Base-by-base conservation (phyloP, 345 rosid genomes). In the Salix caprea region DNA sequence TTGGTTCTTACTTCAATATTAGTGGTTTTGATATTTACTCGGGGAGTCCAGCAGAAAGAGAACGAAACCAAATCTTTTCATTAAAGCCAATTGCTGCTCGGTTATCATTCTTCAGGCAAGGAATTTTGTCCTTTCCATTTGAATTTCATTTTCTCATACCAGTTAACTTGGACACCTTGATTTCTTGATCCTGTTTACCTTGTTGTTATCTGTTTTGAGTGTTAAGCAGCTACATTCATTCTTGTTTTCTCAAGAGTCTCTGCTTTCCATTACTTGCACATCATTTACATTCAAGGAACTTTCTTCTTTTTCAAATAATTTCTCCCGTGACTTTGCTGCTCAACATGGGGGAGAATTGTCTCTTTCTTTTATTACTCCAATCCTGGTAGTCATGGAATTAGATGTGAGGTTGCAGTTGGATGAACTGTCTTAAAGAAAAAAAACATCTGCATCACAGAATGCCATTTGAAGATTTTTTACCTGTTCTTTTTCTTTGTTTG, bases 91-190 rank as follows among this genome's bases (percentile, higher is more conserved):
- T 91, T 80, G 82, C 79, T 67, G 73, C 91, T 75, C 89, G 79
- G 77, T 78, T 85, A 69, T 89, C 93, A 74, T 88, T 87, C 72
- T 82, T 82, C 79, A 92, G 98, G 98, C 90, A 79, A 70, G 74
- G 73, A 74, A 67, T 77, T 79, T 80, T 80, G 40, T 56, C 60
- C 71, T 79, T 71, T 24, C 39, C 10, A 54, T 78, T 74, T 65
- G 28, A 46, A 77, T 78, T 72, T 54, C 14, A 52, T 39, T 42
- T 40, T 13, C 46, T 42, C 28, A 30, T 37, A 34, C 8, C 19
- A 36, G 65, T 34, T 65, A 36, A 36, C 23, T 74, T 40, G 26
- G 19, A 14, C 46, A 44, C 19, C 44, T 65, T 74, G 70, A 30
- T 21, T 30, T 65, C 8, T 37, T 62, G 74, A 37, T 56, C 44